Conservation (phyloP, 202 grass and related monocot species). For the Alloteropsis angusta region DNA sequence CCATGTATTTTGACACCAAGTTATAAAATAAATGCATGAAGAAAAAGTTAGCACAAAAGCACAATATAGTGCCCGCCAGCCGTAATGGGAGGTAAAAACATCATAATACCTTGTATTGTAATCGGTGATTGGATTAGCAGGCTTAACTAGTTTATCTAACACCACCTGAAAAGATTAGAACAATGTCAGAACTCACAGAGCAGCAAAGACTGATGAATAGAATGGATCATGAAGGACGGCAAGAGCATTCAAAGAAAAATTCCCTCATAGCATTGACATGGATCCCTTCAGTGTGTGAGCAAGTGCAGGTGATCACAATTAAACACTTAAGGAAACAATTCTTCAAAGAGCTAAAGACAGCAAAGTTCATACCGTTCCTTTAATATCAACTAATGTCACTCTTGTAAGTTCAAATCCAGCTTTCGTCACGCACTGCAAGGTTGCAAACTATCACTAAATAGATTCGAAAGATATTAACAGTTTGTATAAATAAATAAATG, state of each 20-base stretch:
- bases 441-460: conserved; percentile 23
- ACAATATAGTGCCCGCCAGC: background rate
- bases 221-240: background rate
- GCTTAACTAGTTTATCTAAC: conserved; percentile 90
- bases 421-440: conserved; percentile 67
- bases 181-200: background rate
- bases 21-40: background rate
- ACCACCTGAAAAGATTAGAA: conserved; percentile 63
- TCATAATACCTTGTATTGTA: conserved; percentile 82
- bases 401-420: conserved; percentile 96
- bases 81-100: conserved; percentile 13
- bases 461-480: background rate
- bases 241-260: background rate
- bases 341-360: background rate
- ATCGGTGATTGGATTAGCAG: conserved; percentile 71
- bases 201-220: conserved; percentile 3
- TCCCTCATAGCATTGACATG: background rate
- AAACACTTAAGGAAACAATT: background rate
- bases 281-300: background rate
- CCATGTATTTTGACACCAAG: background rate
- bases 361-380: conserved; percentile 59
- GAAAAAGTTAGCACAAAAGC: background rate
- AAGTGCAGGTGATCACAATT: background rate
- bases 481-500: background rate
- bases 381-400: conserved; percentile 80